Conservation (phyloP, 129 eudicot species). For the Flaveria robusta region DNA sequence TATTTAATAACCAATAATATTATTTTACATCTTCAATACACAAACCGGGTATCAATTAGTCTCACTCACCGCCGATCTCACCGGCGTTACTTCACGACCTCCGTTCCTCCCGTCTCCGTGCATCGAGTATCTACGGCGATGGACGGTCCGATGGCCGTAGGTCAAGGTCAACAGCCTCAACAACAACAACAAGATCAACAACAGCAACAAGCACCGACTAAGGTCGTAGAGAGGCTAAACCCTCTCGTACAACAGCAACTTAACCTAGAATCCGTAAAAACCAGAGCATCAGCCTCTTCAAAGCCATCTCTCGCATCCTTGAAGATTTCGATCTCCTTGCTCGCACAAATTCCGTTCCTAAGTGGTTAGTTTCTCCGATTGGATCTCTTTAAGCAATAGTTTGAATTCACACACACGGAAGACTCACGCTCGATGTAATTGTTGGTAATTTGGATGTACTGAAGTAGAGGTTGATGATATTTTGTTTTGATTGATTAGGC, state of each 20-base stretch:
- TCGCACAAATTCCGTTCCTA: conserved; percentile 71
- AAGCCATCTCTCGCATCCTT: conserved; percentile 87
- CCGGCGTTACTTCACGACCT: neutral
- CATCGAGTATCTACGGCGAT: conserved; percentile 29
- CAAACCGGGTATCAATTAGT: neutral
- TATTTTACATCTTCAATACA: neutral
- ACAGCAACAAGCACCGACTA: conserved; percentile 42
- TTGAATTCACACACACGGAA: neutral
- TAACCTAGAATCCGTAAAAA: conserved; percentile 78
- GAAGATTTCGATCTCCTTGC: conserved; percentile 70
- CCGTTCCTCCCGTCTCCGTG: neutral
- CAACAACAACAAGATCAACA: conserved; percentile 30
- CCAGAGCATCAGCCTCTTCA: conserved; percentile 80
- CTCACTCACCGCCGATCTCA: neutral
- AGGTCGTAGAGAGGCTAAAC: conserved; percentile 66
- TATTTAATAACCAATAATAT: no score
- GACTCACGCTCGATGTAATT: neutral
- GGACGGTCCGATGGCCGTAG: conserved; percentile 48
- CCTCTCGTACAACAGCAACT: conserved; percentile 78
- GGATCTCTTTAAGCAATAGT: neutral
- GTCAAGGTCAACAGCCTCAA: conserved; percentile 36
- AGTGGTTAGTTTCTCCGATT: conserved; percentile 49
- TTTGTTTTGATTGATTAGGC: conserved; percentile 52
- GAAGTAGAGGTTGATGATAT: neutral
- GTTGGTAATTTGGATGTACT: neutral